Evolutionary conservation across 1,284 basidiomycete species (phyloP), one percentile per base, ranked within the genome.

Genomic region (Moniliophthora roreri): DNA sequence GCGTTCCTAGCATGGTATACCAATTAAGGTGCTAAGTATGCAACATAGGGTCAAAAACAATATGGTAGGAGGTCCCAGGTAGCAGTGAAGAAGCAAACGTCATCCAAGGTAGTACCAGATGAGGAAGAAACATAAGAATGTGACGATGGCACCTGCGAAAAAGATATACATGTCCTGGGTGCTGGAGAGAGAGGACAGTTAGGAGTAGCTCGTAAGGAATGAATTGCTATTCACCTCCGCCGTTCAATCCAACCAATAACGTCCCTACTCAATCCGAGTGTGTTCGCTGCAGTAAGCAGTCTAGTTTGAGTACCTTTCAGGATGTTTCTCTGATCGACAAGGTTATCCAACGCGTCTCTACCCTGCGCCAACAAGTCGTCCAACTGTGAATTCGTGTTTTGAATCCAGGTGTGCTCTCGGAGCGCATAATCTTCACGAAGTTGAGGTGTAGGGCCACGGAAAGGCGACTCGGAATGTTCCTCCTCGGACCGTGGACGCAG

Each of bases 201-300:
- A 52, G n/a, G 15, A 54, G 20, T 28, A 16, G 45, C 3, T 13
- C 9, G 40, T 2, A 24, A 16, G 16, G 16, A 26, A 9, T 34
- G 4, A 15, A 20, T 47, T 16, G 36, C 20, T 6, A 5, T 68
- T 49, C 50, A 93, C 87, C 92, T 95, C 68, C 95, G 78, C 60
- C 87, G 81, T 67, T 98, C 95, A 60, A 98, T 94, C 91, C 94
- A 98, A 2, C 90, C 85, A 68, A 98, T 97, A 21, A 95, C 94
- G 67, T 95, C 84, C 58, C 93, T 79, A 67, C 93, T 93, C 63
- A 98, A 72, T 0, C 95, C 95, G 46, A 98, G 71, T 15, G 93
- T 95, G 70, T 97, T 97, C 39, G 95, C 95, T 38, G 93, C 89
- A 66, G 92, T 87, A 53, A 96, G 69, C 46, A 98, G 69, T 54